Base-by-base conservation (phyloP, 495 filamentous ascomycete species). In the Tuber microsphaerosporum region DNA sequence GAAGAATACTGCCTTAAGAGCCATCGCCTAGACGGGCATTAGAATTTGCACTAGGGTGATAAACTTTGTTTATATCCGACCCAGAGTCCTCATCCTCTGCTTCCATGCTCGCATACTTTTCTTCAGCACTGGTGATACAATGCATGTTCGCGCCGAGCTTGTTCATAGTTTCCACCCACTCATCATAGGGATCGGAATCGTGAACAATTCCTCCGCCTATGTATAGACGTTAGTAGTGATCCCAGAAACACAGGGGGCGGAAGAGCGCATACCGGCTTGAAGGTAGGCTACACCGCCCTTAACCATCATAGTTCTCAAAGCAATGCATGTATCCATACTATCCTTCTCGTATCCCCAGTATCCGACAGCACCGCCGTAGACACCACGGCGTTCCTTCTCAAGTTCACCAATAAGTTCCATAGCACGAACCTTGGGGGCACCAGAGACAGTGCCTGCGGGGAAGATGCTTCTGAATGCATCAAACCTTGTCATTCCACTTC, bases 251-350 rank as follows among this genome's bases (percentile, higher is more conserved):
- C 19, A 45, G 19, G 51, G 51, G 41, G 17, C 17, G 14, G 31
- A 74, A 43, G 20, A 69, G 61, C 37, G 81, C 86, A 81, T 78
- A 85, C 90, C 90, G 46, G 95, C 95, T 83, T 98, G 96, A 56
- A 99, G 87, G 84, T 97, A 98, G 34, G 93, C 94, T 56, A 94
- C 86, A 0, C 91, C 92, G 74, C 96, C 91, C 86, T 98, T 98
- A 69, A 95, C 87, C 82, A 97, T 79, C 95, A 99, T 99, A 14
- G 95, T 99, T 56, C 95, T 88, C 75, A 99, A 86, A n/a, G 95
- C 95, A 84, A 99, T 99, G 83, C 94, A 97, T 2, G 94, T 97
- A 83, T 99, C 95, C 95, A 99, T 98, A 19, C 92, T 93, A 14
- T 96, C 95, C 73, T 94, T 90, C 42, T 77, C 82, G 76, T 93